These are phyloP conservation scores for Taphrina pruni DNA, from an alignment of 1,139 yeast species.

Conservation along the genomic window DNA sequence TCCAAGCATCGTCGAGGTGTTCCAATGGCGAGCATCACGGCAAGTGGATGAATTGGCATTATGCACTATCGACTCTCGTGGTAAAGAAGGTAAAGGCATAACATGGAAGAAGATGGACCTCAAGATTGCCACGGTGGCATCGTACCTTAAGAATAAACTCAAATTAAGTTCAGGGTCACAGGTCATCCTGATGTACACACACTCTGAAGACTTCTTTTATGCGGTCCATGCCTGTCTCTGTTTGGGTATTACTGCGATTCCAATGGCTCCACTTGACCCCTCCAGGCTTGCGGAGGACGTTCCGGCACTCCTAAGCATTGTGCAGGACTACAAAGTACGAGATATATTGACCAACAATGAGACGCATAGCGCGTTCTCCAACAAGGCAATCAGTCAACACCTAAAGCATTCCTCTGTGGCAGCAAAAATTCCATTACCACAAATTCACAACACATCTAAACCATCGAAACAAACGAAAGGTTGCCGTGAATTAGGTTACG, in stretches of 20 bases:
- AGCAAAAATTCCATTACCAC: conserved; percentile 57
- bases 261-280: conserved; percentile 76
- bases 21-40: conserved; percentile 76
- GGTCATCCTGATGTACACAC: conserved; percentile 81
- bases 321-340: conserved; percentile 71
- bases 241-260: conserved; percentile 80
- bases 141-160: conserved; percentile 60
- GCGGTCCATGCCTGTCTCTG: conserved; percentile 86
- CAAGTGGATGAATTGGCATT: conserved; percentile 84
- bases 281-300: conserved; percentile 76
- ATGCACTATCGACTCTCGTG: conserved; percentile 60
- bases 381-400: conserved; percentile 68
- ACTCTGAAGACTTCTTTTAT: conserved; percentile 83
- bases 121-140: conserved; percentile 73
- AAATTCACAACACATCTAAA: conserved; percentile 71
- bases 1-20: conserved; percentile 69
- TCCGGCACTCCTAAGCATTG: conserved; percentile 67
- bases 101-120: conserved; percentile 88
- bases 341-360: conserved; percentile 81
- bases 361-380: conserved; percentile 68
- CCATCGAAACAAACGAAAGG: conserved; percentile 64
- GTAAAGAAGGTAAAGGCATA: conserved; percentile 60
- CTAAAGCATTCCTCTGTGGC: conserved; percentile 63
- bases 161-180: conserved; percentile 68
- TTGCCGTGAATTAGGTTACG: conserved; percentile 54